phyloP scores from a whole-genome alignment of 2,329 filamentous ascomycete species.

The Microsporum ferrugineum region DNA sequence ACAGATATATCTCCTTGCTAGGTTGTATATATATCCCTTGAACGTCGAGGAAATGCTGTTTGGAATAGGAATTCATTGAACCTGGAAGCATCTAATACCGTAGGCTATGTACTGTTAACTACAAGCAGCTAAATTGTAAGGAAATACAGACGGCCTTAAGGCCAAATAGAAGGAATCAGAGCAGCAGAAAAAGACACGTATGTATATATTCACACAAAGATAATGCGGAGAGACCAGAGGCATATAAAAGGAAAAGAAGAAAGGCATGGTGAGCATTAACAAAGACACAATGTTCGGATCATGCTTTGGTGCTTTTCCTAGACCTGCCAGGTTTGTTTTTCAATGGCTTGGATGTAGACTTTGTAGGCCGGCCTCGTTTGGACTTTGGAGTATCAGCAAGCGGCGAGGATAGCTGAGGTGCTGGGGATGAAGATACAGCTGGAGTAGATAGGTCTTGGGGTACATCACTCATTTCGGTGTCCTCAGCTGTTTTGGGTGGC shows the following conservation, averaged over 20 bases:
- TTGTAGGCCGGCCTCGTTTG: not conserved
- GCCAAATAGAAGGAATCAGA: too few relatives aligned
- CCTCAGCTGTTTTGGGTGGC: not conserved
- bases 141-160: not conserved
- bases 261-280: not conserved
- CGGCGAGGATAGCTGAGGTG: not conserved
- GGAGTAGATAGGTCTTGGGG: slow-evolving; percentile 8
- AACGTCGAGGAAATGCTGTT: too few relatives aligned
- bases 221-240: not conserved
- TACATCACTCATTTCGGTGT: slow-evolving; percentile 11
- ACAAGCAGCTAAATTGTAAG: not conserved
- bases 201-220: not conserved
- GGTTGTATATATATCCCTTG: too few relatives aligned
- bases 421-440: not conserved
- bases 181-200: too few relatives aligned
- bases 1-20: not conserved
- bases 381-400: not conserved
- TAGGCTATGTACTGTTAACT: not conserved
- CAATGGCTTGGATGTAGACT: not conserved
- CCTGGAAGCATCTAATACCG: not conserved
- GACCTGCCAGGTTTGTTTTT: not conserved
- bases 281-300: not conserved
- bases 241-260: not conserved
- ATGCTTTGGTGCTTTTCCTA: not conserved
- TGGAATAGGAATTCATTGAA: not conserved